Percentiles rank a stretch among this genome's conserved stretches.
phyloP scores from a whole-genome alignment of 2,329 filamentous ascomycete species.

The Neofusicoccum kwambonambiense region DNA sequence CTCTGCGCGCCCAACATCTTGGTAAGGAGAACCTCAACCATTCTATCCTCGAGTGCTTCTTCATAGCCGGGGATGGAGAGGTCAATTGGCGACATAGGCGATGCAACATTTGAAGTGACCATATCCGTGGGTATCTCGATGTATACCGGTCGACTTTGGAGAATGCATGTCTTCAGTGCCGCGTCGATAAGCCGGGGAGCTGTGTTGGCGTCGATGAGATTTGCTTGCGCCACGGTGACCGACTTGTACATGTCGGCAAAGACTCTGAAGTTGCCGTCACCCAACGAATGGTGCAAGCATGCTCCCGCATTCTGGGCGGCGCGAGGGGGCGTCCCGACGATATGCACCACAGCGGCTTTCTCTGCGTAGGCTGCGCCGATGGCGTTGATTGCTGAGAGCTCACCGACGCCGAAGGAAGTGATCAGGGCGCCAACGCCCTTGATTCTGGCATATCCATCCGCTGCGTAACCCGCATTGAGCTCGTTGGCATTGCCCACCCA shows the following conservation, averaged over 20 bases:
- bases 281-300: constrained; percentile 66
- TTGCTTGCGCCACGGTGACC: constrained; percentile 52
- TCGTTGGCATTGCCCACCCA: constrained; percentile 56
- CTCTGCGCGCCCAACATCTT: constrained; percentile 47
- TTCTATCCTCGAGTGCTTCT: constrained; percentile 25
- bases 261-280: constrained; percentile 54
- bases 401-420: constrained; percentile 73
- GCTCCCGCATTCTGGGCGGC: constrained; percentile 44
- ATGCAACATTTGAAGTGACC: constrained; percentile 38
- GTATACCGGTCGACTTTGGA: constrained; percentile 57
- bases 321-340: constrained; percentile 54
- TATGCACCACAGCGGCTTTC: constrained; percentile 64
- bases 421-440: constrained; percentile 63
- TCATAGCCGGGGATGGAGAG: constrained; percentile 27
- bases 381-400: constrained; percentile 69
- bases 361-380: constrained; percentile 74
- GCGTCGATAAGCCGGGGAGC: constrained; percentile 53
- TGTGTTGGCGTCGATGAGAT: constrained; percentile 45
- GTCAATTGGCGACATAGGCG: constrained; percentile 31
- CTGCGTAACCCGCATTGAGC: constrained; percentile 57
- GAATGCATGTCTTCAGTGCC: constrained; percentile 50
- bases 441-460: constrained; percentile 58
- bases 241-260: constrained; percentile 52
- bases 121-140: constrained; percentile 57
- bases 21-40: constrained; percentile 33